Conservation (phyloP, 208 protist species). For the Trypanosoma rangeli region DNA sequence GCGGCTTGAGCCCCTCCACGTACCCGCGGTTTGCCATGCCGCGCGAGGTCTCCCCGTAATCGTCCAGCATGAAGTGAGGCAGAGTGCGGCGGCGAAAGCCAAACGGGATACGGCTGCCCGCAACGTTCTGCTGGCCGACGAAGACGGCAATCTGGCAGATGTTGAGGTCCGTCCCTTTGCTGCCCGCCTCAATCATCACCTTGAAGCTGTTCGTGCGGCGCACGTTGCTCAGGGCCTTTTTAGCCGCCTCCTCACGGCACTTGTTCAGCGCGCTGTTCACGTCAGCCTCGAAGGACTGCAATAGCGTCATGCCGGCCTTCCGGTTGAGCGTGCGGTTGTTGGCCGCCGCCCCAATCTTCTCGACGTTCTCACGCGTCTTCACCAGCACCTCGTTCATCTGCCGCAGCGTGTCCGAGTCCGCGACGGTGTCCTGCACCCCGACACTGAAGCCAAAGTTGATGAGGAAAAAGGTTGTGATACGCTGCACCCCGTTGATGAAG, state of each 20-base stretch:
- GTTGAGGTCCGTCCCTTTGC: conserved; percentile 99
- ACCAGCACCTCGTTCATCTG: conserved; percentile 93
- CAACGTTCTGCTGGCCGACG: conserved; percentile 99
- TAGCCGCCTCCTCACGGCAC: conserved; percentile 90
- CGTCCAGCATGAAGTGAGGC: conserved; percentile 99
- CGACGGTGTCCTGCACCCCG: conserved; percentile 98
- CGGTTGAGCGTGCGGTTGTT: conserved; percentile 93
- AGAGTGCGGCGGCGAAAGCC: conserved; percentile 97
- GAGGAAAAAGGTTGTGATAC: conserved; percentile 98
- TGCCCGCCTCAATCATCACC: conserved; percentile 97
- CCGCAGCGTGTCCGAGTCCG: conserved; percentile 89
- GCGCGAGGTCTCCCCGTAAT: conserved; percentile 96
- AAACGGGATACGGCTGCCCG: conserved; percentile 98
- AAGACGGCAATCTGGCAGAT: conserved; percentile 99
- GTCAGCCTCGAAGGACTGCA: conserved; percentile 98
- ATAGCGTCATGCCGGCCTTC: conserved; percentile 94
- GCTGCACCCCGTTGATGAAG: conserved; percentile 95
- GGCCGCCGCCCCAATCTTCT: conserved; percentile 90
- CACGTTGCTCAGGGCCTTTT: conserved; percentile 82
- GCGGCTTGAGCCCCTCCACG: conserved; percentile 96
- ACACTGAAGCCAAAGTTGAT: conserved; percentile 96
- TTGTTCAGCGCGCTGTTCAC: conserved; percentile 96
- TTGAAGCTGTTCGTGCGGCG: conserved; percentile 94
- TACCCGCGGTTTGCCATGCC: conserved; percentile 99
- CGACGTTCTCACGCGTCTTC: conserved; percentile 88